Evolutionary conservation across 331 rosid species (phyloP).

Genomic region (Saraca asoca): DNA sequence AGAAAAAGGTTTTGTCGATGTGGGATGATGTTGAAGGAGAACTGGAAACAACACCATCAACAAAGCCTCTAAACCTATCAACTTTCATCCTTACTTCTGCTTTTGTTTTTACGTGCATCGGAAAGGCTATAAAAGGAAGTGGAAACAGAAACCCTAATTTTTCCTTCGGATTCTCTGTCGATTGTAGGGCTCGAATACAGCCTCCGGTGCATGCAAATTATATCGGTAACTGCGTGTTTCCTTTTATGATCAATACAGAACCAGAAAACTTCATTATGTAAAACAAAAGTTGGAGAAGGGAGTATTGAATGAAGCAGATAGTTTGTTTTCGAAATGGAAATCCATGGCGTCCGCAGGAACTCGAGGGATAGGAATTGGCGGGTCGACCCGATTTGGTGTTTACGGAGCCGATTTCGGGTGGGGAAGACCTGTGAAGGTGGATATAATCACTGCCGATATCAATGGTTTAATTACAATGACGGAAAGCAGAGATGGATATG

Average conservation of each 20-base stretch:
- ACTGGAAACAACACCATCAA: background rate
- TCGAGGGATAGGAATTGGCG: slow-evolving; percentile 8
- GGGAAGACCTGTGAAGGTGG: slow-evolving; percentile 54
- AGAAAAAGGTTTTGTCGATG: background rate
- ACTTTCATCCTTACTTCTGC: slow-evolving; percentile 34
- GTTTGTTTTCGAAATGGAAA: background rate
- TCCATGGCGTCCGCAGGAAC: slow-evolving; percentile 18
- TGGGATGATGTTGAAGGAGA: slow-evolving; percentile 13
- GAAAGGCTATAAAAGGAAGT: slow-evolving; percentile 8
- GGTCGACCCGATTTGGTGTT: slow-evolving; percentile 47
- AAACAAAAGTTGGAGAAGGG: slow-evolving; percentile 31
- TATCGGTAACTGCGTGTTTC: slow-evolving; percentile 43
- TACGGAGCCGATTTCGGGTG: slow-evolving; percentile 49
- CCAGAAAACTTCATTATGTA: background rate
- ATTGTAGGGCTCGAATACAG: slow-evolving; percentile 42
- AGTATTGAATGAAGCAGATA: slow-evolving; percentile 30
- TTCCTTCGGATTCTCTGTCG: background rate
- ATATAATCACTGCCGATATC: slow-evolving; percentile 24
- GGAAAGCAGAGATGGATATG: too few species aligned
- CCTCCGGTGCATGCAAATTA: slow-evolving; percentile 41
- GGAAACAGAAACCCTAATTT: background rate
- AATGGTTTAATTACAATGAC: slow-evolving; percentile 27
- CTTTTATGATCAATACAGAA: background rate
- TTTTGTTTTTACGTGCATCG: slow-evolving; percentile 29
- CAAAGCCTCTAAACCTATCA: slow-evolving; percentile 29